Evolutionary conservation across 352 stramenopile species (phyloP).

Genomic region (Phytophthora palmivora): DNA sequence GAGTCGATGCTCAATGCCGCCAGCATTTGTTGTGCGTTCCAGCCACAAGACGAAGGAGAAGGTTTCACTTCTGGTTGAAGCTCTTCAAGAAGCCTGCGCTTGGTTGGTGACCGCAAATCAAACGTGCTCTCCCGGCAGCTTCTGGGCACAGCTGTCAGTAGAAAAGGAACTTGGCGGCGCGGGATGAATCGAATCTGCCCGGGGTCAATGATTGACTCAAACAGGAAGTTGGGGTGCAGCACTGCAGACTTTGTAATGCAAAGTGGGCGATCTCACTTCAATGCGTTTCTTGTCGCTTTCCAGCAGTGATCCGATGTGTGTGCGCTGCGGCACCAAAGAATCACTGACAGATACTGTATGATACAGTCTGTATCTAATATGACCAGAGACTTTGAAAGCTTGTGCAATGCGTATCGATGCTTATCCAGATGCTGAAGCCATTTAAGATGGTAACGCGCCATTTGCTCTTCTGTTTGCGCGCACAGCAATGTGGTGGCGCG

Average conservation of each 20-base stretch:
- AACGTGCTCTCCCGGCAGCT: conserved; percentile 23
- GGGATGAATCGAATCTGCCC: background rate
- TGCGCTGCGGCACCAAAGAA: too few relatives aligned
- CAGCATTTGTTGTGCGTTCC: background rate
- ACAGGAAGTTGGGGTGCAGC: too few relatives aligned
- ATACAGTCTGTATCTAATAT: too few relatives aligned
- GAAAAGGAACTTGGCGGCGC: conserved; percentile 16
- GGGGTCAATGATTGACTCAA: too few relatives aligned
- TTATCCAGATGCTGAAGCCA: conserved; percentile 12
- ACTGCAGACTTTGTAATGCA: too few relatives aligned
- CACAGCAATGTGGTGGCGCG: conserved; percentile 9
- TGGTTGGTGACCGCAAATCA: conserved; percentile 24
- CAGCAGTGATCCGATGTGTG: conserved; percentile 1
- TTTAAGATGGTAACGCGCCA: conserved; percentile 19
- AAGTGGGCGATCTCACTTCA: too few relatives aligned
- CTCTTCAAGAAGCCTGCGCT: conserved; percentile 7
- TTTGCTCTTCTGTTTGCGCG: conserved; percentile 20
- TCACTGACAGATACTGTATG: too few relatives aligned
- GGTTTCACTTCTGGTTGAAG: background rate
- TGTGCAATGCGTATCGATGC: background rate
- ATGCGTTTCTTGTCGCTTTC: conserved; percentile 8
- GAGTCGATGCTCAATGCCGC: too few relatives aligned
- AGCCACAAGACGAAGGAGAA: background rate
- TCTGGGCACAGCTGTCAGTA: conserved; percentile 22
- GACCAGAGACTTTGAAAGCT: too few relatives aligned